Conservation (phyloP, 371 early-diverging fungal genomes). For the Syncephalastrum racemosum region DNA sequence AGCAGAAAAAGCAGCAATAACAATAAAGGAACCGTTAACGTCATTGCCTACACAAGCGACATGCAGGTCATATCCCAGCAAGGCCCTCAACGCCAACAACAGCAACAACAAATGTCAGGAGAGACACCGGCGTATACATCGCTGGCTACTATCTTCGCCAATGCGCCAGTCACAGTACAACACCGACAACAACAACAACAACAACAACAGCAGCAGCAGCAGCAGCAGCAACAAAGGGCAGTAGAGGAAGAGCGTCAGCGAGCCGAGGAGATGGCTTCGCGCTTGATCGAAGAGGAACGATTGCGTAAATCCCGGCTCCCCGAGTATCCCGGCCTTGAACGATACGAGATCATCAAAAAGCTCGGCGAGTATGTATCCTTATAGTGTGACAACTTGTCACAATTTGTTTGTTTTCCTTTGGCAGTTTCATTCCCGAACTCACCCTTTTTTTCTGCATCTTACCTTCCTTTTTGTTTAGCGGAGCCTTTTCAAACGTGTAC, state of each 20-base stretch:
- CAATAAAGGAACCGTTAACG: no score
- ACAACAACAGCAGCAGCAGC: conserved; percentile 1
- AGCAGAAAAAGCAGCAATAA: not conserved
- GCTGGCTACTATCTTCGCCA: not conserved
- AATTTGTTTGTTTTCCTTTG: no score
- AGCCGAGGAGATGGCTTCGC: conserved; percentile 11
- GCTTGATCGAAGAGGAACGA: conserved; percentile 12
- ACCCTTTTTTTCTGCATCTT: not conserved
- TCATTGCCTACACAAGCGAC: no score
- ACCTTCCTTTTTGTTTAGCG: conserved; percentile 34
- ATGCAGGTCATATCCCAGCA: not conserved
- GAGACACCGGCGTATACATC: no score
- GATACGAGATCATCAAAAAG: conserved; percentile 52
- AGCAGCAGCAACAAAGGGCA: not conserved
- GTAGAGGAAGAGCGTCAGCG: conserved; percentile 10
- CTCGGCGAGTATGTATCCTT: conserved; percentile 66
- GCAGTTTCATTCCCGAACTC: not conserved
- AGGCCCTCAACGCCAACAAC: no score
- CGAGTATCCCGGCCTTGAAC: conserved; percentile 51
- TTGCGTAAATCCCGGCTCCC: conserved; percentile 37
- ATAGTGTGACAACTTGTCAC: not conserved
- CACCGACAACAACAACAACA: not conserved
- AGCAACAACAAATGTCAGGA: no score
- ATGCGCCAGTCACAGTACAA: not conserved
- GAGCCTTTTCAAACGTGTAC: conserved; percentile 85